Evolutionary conservation across 495 filamentous ascomycete species (phyloP), one percentile per base, ranked within the genome.

Genomic region (Talaromyces ruber): DNA sequence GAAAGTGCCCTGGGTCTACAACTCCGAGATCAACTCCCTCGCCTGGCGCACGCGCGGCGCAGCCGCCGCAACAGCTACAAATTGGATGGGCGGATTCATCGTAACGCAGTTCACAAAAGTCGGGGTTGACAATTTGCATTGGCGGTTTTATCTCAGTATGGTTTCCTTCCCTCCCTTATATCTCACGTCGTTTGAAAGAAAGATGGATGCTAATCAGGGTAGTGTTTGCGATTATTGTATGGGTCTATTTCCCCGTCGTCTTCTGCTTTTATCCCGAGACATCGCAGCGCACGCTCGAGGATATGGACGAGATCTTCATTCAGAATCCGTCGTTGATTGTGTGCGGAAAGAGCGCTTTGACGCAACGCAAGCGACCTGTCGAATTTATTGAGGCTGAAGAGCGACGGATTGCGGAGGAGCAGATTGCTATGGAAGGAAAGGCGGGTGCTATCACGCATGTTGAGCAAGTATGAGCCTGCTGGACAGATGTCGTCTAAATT

Each of bases 231-330:
- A 65, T 64, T 54, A 69, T 71, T 60, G 67, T 64, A 47, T 70
- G 69, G 66, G 66, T 63, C 1, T 74, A 62, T 50, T 61, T 72
- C 8, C 72, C 70, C 11, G 68, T 72, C 21, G 69, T 73, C 16
- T 76, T 69, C 47, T 37, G 65, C 32, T 69, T 82, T 30, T 84
- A 83, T 58, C 83, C 81, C 0, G 81, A 85, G 64, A 84, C 83
- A 0, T 82, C 80, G 62, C 76, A 76, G 3, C 69, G 76, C 14
- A 66, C 76, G 0, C 70, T 84, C 0, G 83, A 84, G 55, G 75
- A 82, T 43, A 82, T 84, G 78, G 82, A 83, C 57, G 65, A 64
- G 3, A 62, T 85, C 4, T 84, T 84, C 64, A 63, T 70, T 25
- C 67, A 67, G 24, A 69, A 74, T 45, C 72, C 69, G 6, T 70